Percentiles rank a stretch among this genome's conserved stretches.
Evolutionary conservation across 306 rosid genomes (phyloP).

Genomic region (Canavalia ensiformis): DNA sequence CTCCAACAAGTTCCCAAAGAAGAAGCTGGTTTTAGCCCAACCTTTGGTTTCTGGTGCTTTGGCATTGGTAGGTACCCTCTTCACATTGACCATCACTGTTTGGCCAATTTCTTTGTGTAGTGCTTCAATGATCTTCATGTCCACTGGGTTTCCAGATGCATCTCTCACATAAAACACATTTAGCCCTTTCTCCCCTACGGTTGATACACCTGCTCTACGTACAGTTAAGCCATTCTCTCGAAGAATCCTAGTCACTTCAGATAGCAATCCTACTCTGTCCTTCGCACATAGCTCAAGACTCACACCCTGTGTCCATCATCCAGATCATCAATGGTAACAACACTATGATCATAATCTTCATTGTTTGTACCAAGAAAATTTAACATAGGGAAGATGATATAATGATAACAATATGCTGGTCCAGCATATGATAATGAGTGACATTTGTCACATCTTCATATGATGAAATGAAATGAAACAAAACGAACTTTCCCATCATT

Average conservation of each 20-base stretch:
- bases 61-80: conserved; percentile 68
- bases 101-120: conserved; percentile 77
- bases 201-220: conserved; percentile 79
- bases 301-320: conserved; percentile 65
- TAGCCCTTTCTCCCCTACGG: conserved; percentile 78
- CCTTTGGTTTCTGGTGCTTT: conserved; percentile 69
- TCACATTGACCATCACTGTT: conserved; percentile 74
- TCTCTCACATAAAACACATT: conserved; percentile 86
- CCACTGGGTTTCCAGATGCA: conserved; percentile 81
- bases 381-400: too few species aligned
- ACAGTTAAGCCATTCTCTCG: conserved; percentile 86
- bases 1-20: conserved; percentile 84
- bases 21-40: conserved; percentile 86
- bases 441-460: too few species aligned
- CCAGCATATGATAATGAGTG: too few species aligned
- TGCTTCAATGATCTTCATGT: conserved; percentile 63
- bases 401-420: too few species aligned
- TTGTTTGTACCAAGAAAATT: too few species aligned
- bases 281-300: conserved; percentile 85
- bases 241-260: conserved; percentile 83
- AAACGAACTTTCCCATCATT: too few species aligned
- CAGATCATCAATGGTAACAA: conserved; percentile 45
- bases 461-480: too few species aligned
- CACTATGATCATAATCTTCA: too few species aligned
- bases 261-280: conserved; percentile 79